Evolutionary conservation across 1,284 basidiomycete species (phyloP), one percentile per base, ranked within the genome.

Genomic region (Sutorius eximius): DNA sequence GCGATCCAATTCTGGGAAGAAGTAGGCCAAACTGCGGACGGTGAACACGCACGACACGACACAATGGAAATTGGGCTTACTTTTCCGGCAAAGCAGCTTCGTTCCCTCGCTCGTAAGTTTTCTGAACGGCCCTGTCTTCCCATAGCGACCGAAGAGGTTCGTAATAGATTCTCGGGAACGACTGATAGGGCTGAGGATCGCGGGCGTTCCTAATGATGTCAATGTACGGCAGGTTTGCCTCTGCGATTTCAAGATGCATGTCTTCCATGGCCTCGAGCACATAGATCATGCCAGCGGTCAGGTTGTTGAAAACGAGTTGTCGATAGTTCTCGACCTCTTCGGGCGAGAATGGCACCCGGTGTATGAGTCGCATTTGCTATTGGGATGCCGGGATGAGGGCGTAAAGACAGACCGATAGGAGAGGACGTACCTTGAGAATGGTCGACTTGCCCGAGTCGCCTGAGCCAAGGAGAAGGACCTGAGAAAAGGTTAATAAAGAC

Each of bases 371-470:
- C 91, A 94, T 94, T 85, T 93, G 91, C 86, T 91, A 13, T 46
- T n/a, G 18, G 20, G 8, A 12, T n/a, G 1, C 12, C 5, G 12
- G 32, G 32, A n/a, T 48, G 38, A 60, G 48, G 45, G 30, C 20
- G 45, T 11, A 22, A 32, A 5, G 33, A 30, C 8, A 24, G n/a
- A n/a, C 3, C 8, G 13, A 64, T 45, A 64, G 30, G 29, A 11
- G 45, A 27, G n/a, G 18, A 61, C 75, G 40, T 53, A 88, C 89
- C 78, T 94, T 94, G 69, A 95, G 81, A 62, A 95, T 81, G 5
- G 95, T 97, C 12, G 91, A 93, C 74, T 98, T 98, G 43, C 95
- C 95, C 32, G 89, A 92, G 68, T 96, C 95, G 36, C 95, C 95
- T 42, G 95, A 95, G 36, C 95, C 95, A 30, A 97, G 80, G 24